Evolutionary conservation across 768 basidiomycete genomes (phyloP), one percentile per base, ranked within the genome.

Genomic region (Leccinum subtestaceum): DNA sequence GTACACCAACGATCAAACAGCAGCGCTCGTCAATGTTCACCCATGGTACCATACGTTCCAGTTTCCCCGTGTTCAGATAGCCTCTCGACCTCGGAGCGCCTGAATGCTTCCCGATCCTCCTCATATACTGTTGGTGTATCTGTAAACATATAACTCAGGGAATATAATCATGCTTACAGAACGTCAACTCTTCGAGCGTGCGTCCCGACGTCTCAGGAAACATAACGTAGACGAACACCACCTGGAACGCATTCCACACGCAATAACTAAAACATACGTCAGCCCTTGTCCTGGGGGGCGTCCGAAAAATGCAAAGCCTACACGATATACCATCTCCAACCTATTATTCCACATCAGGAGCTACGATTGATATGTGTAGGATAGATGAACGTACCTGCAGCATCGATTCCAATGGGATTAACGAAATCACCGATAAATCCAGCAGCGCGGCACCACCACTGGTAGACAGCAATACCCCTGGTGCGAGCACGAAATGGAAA

Each of bases 401-500:
- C 25, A 0, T 57, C 51, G 13, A 62, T 45, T 0, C 62, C 63
- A n/a, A 63, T 63, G 0, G 63, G 63, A 29, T 63, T 48, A 4
- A 62, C 21, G 7, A 63, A 63, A 7, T 49, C 53, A 15, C 23
- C 31, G 4, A 58, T 0, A 45, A 58, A 62, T 19, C 9, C 34
- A 1, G 53, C 53, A 0, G 75, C 71, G 15, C 84, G 80, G 50
- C 80, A 74, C 70, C 81, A 84, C 76, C 78, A 82, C 62, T 86
- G 83, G 73, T 83, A 85, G 34, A 87, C 67, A 5, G 85, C 74
- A 58, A 86, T 78, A 43, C 40, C 40, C n/a, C 40, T 40, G 40
- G 86, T 79, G 56, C 85, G 82, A 25, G 79, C 77, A 60, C 82
- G 80, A 74, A 76, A 86, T 0, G 85, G 85, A 76, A 86, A 86